Conservation (phyloP, 106 monocot genomes). For the Platanthera zijinensis region DNA sequence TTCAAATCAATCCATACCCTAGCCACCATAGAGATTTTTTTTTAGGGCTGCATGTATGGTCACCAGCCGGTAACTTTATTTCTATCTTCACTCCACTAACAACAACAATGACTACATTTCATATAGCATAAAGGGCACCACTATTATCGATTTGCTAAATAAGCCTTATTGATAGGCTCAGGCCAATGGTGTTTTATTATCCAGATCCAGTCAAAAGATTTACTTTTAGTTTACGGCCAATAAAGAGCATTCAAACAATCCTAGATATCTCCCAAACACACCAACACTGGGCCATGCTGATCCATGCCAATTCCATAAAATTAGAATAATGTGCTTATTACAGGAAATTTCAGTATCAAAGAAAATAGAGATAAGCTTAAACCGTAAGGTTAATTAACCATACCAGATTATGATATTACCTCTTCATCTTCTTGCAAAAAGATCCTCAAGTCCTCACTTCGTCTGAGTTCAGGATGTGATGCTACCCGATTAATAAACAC, state of each 20-base stretch:
- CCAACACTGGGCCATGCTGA: neutral
- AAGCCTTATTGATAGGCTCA: neutral
- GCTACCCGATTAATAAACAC: slow-evolving; percentile 22
- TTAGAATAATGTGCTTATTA: neutral
- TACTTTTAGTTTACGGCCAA: neutral
- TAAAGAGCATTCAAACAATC: neutral
- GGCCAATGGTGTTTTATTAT: neutral
- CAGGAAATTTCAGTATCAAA: neutral
- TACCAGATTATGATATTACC: slow-evolving; percentile 12
- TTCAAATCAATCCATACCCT: neutral
- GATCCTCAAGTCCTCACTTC: slow-evolving; percentile 25
- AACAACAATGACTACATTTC: too few relatives aligned
- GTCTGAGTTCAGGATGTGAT: slow-evolving; percentile 22
- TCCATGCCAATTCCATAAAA: neutral
- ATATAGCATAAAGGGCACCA: neutral
- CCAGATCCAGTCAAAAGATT: neutral
- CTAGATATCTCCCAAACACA: neutral
- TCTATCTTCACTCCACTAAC: neutral
- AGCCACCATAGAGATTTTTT: neutral
- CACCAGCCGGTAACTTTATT: neutral
- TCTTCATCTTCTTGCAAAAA: slow-evolving; percentile 30
- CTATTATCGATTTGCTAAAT: neutral
- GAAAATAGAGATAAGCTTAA: neutral
- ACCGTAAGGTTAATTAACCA: neutral
- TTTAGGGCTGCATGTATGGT: neutral